A percentile compares a stretch with the other conserved stretches of the same genome.
Evolutionary conservation across 305 asterid species (phyloP).

Genomic region (Fraxinus dipetala): DNA sequence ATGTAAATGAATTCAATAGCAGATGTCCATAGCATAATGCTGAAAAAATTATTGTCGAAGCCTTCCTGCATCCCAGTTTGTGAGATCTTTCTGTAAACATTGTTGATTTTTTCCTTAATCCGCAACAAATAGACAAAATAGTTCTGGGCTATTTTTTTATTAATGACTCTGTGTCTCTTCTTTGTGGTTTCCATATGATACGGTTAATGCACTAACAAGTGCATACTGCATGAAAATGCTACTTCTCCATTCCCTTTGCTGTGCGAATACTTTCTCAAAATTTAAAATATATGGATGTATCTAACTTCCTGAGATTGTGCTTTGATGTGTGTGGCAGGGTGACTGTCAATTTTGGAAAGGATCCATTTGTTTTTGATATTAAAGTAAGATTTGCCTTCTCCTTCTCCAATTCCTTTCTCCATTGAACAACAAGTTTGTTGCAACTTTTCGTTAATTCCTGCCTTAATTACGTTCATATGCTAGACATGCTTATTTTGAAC

Average conservation of each 20-base stretch:
- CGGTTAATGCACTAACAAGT: neutral
- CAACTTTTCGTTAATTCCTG: neutral
- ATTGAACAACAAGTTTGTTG: conserved; percentile 1
- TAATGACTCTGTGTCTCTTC: neutral
- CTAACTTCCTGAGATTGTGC: conserved; percentile 27
- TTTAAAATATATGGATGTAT: conserved; percentile 6
- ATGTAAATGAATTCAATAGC: neutral
- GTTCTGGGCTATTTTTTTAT: neutral
- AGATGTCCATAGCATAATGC: neutral
- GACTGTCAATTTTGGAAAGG: conserved; percentile 80
- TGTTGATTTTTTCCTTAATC: neutral
- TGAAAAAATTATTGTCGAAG: neutral
- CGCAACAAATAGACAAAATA: neutral
- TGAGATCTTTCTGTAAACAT: neutral
- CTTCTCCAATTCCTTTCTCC: conserved; percentile 8
- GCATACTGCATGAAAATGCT: conserved; percentile 17
- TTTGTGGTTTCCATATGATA: neutral
- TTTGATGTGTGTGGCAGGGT: conserved; percentile 60
- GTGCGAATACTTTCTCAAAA: conserved; percentile 9
- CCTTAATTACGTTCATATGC: conserved; percentile 10
- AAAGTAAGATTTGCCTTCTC: conserved; percentile 47
- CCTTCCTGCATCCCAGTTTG: neutral
- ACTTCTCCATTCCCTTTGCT: conserved; percentile 14
- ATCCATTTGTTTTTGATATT: conserved; percentile 68
- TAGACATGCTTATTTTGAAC: neutral